Base-by-base conservation (phyloP, 1,284 basidiomycete genomes). In the Heterobasidion occidentale region DNA sequence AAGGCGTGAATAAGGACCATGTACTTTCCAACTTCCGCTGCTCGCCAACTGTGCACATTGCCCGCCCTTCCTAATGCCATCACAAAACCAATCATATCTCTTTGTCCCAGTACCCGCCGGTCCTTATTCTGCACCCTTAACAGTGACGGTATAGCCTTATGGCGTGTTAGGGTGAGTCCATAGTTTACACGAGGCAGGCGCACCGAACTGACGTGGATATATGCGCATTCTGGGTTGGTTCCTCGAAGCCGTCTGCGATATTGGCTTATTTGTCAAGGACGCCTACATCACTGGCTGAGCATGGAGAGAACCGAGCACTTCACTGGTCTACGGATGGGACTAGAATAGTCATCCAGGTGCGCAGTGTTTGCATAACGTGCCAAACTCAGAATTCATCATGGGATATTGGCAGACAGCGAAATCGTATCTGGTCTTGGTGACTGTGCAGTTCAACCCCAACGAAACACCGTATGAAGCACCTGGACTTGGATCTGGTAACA, bases 1-100 rank as follows among this genome's bases (percentile, higher is more conserved):
- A 14, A 51, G 17, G 19, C 14, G 15, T 49, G 47, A 27, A 49
- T 19, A 48, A 48, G 20, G 47, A 27, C 20, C n/a, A 19, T 92
- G 89, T 92, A 92, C 72, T 92, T 92, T 70, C 89, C 89, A 56
- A 91, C 87, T 19, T 83, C 85, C 36, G 81, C 87, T 53, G 86
- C 89, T 33, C 76, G 80, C 63, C 86, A 83, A 64, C 75, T 91
- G 49, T 84, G 84, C 20, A 81, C 81, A 19, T 75, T 77, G 35
- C 86, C 88, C 50, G 76, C 80, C 35, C 71, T 90, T 49, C 86
- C 87, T 19, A 79, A 87, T 60, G 70, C 81, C 53, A 74, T 77
- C 12, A 72, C 76, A 53, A 84, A 87, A 62, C 72, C 76, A 15
- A 74, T 90, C 48, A 69, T 91, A 50, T 75, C 74, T 17, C 68